phyloP scores from a whole-genome alignment of 352 stramenopile genomes.

The Globisporangium spiculum region DNA sequence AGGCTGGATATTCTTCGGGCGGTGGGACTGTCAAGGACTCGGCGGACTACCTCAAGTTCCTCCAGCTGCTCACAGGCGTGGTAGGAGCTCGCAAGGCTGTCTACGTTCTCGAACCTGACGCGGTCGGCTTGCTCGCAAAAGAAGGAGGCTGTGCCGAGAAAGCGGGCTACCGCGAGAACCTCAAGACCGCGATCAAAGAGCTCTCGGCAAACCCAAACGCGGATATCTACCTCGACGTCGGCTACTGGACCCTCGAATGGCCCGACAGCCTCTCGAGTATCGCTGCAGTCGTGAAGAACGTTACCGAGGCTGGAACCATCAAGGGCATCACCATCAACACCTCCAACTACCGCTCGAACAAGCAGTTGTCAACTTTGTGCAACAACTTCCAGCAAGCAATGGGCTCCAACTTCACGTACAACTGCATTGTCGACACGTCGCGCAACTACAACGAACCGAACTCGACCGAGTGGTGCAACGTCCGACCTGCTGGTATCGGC shows the following conservation, averaged over 20 bases:
- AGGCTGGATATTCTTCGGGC: slow-evolving; percentile 36
- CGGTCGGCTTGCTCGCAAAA: slow-evolving; percentile 46
- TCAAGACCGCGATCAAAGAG: slow-evolving; percentile 43
- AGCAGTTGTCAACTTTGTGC: slow-evolving; percentile 45
- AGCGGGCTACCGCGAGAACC: slow-evolving; percentile 41
- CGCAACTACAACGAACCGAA: slow-evolving; percentile 32
- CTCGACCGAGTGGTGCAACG: slow-evolving; percentile 59
- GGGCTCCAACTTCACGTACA: slow-evolving; percentile 26
- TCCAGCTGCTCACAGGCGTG: slow-evolving; percentile 35
- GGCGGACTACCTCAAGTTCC: slow-evolving; percentile 41
- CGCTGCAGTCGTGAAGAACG: slow-evolving; percentile 36
- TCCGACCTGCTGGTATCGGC: slow-evolving; percentile 39
- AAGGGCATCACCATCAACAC: slow-evolving; percentile 78
- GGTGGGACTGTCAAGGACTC: slow-evolving; percentile 30
- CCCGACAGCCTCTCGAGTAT: slow-evolving; percentile 22
- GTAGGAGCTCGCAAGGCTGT: slow-evolving; percentile 51
- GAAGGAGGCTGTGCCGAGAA: slow-evolving; percentile 24
- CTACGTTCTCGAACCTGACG: slow-evolving; percentile 64
- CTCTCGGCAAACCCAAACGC: slow-evolving; percentile 64
- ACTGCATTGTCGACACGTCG: slow-evolving; percentile 70
- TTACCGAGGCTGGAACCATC: slow-evolving; percentile 28
- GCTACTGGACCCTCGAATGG: slow-evolving; percentile 55
- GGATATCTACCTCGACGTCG: slow-evolving; percentile 67
- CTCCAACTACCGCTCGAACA: slow-evolving; percentile 68
- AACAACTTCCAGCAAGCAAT: slow-evolving; percentile 55